Base-by-base conservation (phyloP, 106 monocot genomes). In the Narthecium ossifragum region DNA sequence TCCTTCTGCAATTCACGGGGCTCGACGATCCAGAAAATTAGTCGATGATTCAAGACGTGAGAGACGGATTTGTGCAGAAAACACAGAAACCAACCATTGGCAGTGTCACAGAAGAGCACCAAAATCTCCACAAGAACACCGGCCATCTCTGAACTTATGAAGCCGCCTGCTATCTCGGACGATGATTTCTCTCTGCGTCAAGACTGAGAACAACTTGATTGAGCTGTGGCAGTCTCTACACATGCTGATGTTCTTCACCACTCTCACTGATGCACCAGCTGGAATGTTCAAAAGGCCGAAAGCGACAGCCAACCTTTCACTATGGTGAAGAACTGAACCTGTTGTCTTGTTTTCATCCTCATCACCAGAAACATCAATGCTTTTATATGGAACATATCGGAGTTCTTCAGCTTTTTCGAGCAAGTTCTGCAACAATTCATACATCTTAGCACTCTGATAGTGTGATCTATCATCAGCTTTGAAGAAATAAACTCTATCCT, bases 161-260 rank as follows among this genome's bases (percentile, higher is more conserved):
- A 92, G 82, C 31, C 86, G 65, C 54, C 75, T 83, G 40, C 86
- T 86, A 51, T 92, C 92, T 9, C 77, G 57, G 28, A 92, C 60
- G 34, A 92, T 51, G 38, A 92, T 86, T 58, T 92, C 85, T 56
- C 86, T 83, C 13, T 54, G 27, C 0, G 76, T 75, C 59, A 92
- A 39, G 40, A 61, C 8, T 2, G 92, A 92, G 36, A 92, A 58
- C 56, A 69, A 65, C 63, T 92, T 92, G 12, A 63, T 34, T 48
- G 69, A 64, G 26, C 65, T 63, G 41, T 92, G 92, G 39, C 86
- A 92, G 61, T 92, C 86, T 66, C 74, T 80, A 52, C 92, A 92
- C 76, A 86, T 86, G 1, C 65, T 54, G 8, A 81, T 80, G 27
- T 92, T 92, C 77, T 92, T 92, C 7, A 74, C 68, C 39, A 92